Conservation (phyloP, 2,329 filamentous ascomycete species). For the Spiromastix sp. region DNA sequence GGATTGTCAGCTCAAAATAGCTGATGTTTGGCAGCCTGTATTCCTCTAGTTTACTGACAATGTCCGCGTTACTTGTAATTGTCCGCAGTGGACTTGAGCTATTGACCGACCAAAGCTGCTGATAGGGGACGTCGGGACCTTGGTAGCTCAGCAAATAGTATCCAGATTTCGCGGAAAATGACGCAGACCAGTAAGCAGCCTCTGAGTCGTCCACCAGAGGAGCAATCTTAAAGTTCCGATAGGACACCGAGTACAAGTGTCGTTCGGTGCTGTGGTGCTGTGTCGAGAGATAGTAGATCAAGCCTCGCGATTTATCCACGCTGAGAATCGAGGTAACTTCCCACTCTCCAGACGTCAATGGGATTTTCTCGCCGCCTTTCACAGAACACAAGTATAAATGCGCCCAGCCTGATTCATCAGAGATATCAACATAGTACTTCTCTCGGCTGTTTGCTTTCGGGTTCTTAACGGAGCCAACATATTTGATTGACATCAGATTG, state of each 20-base stretch:
- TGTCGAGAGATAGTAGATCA: conserved; percentile 57
- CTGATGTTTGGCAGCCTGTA: conserved; percentile 56
- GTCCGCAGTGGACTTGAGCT: conserved; percentile 45
- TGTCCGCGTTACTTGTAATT: conserved; percentile 49
- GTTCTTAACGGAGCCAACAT: conserved; percentile 30
- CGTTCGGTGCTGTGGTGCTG: conserved; percentile 56
- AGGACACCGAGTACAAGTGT: conserved; percentile 58
- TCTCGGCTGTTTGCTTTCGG: conserved; percentile 22
- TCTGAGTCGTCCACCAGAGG: conserved; percentile 52
- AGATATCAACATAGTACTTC: conserved; percentile 55
- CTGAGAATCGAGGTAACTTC: conserved; percentile 52
- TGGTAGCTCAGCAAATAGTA: conserved; percentile 58
- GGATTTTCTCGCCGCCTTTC: conserved; percentile 42
- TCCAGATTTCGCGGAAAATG: conserved; percentile 51
- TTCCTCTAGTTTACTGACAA: conserved; percentile 45
- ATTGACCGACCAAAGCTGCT: conserved; percentile 52
- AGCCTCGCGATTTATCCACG: conserved; percentile 44
- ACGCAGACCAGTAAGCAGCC: conserved; percentile 52
- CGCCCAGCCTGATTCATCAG: conserved; percentile 54
- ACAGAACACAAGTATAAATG: conserved; percentile 57
- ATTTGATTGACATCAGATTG: conserved; percentile 34
- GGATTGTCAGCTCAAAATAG: conserved; percentile 53
- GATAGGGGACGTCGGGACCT: conserved; percentile 59
- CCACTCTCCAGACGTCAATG: conserved; percentile 56
- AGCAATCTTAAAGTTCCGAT: conserved; percentile 42